A percentile compares a stretch with the other conserved stretches of the same genome.
phyloP scores from a whole-genome alignment of 257 asterid species.

The Solanum phureja region DNA sequence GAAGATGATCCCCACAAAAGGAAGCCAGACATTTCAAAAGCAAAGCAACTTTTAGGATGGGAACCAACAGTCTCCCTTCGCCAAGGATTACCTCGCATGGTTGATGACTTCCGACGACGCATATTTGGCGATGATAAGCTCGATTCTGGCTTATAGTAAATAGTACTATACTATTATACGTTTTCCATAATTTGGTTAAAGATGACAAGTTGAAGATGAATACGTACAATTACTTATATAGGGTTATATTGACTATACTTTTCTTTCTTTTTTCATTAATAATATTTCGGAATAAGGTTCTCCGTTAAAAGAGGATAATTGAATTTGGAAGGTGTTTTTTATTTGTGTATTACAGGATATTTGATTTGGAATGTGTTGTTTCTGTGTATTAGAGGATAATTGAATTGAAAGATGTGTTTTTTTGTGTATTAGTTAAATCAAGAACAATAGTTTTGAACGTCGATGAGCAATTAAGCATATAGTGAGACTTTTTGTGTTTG shows the following conservation, averaged over 20 bases:
- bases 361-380: not conserved
- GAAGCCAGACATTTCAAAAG: constrained; percentile 81
- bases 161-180: not conserved
- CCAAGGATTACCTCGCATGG: constrained; percentile 89
- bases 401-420: not conserved
- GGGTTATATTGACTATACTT: not conserved
- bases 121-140: constrained; percentile 24
- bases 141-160: not conserved
- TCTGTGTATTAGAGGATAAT: too few species aligned
- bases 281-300: not conserved
- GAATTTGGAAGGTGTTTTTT: not conserved
- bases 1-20: constrained; percentile 88
- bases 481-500: not conserved
- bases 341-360: not conserved
- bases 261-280: not conserved
- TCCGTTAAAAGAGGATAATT: not conserved
- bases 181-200: not conserved
- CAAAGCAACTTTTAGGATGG: constrained; percentile 68
- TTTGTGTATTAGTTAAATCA: not conserved
- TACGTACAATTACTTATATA: not conserved
- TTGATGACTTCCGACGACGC: constrained; percentile 59
- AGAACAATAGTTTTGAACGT: not conserved
- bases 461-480: not conserved
- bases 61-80: constrained; percentile 52
- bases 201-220: not conserved